Base-by-base conservation (phyloP, 2,329 filamentous ascomycete species). In the Emydomyces testavorans region DNA sequence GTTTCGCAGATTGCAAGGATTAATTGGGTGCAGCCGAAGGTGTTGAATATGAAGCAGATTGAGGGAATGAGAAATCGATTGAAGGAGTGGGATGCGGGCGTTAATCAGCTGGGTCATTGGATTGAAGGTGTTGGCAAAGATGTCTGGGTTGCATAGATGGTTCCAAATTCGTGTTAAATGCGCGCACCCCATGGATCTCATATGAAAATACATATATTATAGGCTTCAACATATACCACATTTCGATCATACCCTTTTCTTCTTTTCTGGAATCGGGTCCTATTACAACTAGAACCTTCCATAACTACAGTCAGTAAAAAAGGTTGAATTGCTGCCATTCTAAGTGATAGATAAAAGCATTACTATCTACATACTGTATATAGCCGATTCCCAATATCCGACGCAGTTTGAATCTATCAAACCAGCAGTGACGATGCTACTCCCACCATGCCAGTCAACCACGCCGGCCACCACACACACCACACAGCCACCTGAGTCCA, bases 1-100 rank as follows among this genome's bases (percentile, higher is more conserved):
- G 92, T 98, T 26, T 87, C 87, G 40, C 83, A 89, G 67, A 80
- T 96, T 56, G 92, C 92, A 36, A 80, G 89, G 63, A 95, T 98
- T 68, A 90, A 90, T 60, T 98, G 92, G 92, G 92, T 98, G 50
- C 92, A 98, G 71, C 92, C 92, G 18, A 96, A 96, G 77, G 89
- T 98, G 26, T 71, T 98, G 56, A 92, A 96, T 66, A 87, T 89
- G 80, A 81, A 80, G 67, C 92, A 96, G 73, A 94, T 98, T 58
- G 85, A 84, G 60, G 85, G 82, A 60, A 95, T 98, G 90, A 79
- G 86, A 60, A 75, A 79, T 62, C 76, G 92, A 58, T 70, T 98
- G 62, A 82, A 83, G 63, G 90, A 98, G 60, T 98, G 92, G 92
- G 89, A 95, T 65, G 81, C 83, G 43, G 94, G 88, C 63, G 90